These are phyloP conservation scores for Russula emetica DNA, from an alignment of 768 basidiomycete genomes.

Conservation along the genomic window DNA sequence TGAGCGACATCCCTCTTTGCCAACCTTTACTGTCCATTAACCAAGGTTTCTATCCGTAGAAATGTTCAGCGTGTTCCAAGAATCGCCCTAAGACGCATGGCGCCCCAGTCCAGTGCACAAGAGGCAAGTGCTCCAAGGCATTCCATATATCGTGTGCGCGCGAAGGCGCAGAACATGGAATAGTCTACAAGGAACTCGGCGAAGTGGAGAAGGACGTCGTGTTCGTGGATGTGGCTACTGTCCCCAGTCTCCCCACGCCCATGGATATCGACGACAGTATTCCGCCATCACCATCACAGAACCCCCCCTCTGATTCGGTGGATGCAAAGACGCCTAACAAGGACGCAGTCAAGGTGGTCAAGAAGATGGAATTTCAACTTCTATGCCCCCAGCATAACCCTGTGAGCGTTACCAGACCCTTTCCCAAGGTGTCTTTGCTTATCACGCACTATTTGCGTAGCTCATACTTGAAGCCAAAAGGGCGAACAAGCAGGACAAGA, in stretches of 20 bases:
- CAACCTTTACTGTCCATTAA: background rate
- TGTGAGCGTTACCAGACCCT: conserved; percentile 44
- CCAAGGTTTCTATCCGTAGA: conserved; percentile 45
- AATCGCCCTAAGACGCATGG: conserved; percentile 62
- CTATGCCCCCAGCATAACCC: conserved; percentile 89
- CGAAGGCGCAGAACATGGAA: conserved; percentile 47
- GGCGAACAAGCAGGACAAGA: conserved; percentile 68
- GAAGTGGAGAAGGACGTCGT: conserved; percentile 83
- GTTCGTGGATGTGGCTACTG: conserved; percentile 41
- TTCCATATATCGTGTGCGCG: conserved; percentile 91
- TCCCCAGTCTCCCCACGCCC: conserved; percentile 24
- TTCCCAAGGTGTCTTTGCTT: background rate
- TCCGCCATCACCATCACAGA: conserved; percentile 5
- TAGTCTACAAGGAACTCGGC: conserved; percentile 57
- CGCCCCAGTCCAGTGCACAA: conserved; percentile 87
- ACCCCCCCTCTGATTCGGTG: conserved; percentile 8
- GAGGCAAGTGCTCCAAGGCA: conserved; percentile 89
- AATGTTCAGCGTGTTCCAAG: conserved; percentile 85
- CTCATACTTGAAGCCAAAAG: conserved; percentile 70
- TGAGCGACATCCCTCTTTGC: conserved; percentile 38
- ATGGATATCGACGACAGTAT: conserved; percentile 36
- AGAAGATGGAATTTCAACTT: conserved; percentile 69
- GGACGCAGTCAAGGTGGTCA: conserved; percentile 54
- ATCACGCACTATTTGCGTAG: conserved; percentile 37
- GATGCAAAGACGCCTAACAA: conserved; percentile 33